Base-by-base conservation (phyloP, 2,329 filamentous ascomycete species). In the Myriosclerotinia curreyana region DNA sequence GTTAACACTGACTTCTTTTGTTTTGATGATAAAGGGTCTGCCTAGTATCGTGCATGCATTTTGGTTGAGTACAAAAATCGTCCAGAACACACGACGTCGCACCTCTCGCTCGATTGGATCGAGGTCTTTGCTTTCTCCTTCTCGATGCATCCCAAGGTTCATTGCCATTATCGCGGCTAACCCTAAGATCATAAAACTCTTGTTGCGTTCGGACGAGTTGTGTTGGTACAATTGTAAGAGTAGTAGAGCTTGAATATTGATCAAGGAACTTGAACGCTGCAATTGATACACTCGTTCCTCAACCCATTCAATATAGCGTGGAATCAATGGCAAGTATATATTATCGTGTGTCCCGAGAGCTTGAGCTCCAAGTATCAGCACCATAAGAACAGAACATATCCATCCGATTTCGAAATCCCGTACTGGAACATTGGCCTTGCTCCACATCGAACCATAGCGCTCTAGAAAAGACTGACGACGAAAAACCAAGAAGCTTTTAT, bases 101-200 rank as follows among this genome's bases (percentile, higher is more conserved):
- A 73, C 66, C 62, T 74, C 70, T 9, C 68, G 66, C 56, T 74
- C 71, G 58, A 72, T 58, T 1, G 66, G 51, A 53, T 77, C 74
- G 60, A 79, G 77, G 1, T 76, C 73, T 42, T 72, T 70, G n/a
- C 75, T 76, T 0, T 75, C 72, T 36, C 72, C 75, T 66, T 79
- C 77, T 40, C 77, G 74, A 66, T 80, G 78, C 76, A 80, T 77
- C 4, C 78, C 78, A 60, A 79, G 72, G 17, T 76, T 77, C 62
- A 78, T 77, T 3, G 77, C 76, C 73, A 79, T 76, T 17, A 77
- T 74, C 15, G 76, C 77, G 11, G 75, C 77, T 42, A 75, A 74
- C 3, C 77, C 77, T 12, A 79, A 73, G 3, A 78, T 71, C 58
- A 77, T 73, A 73, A 76, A 79, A 0, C 76, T 74, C 59, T 74